Base-by-base conservation (phyloP, 495 filamentous ascomycete genomes). In the Mytilinidion resinicola region DNA sequence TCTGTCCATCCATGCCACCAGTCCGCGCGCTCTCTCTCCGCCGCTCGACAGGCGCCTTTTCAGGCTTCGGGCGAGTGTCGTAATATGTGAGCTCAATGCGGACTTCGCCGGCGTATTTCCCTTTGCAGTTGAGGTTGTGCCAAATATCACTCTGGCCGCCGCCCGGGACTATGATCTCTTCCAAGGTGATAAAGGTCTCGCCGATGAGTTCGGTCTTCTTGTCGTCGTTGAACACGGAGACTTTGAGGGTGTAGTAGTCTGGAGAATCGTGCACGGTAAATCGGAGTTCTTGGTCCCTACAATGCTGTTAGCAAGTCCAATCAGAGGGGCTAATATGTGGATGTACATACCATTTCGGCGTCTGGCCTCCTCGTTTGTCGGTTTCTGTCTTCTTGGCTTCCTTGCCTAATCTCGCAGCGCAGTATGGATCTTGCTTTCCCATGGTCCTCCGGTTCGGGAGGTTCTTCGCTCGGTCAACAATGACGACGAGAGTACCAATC, bases 361-460 rank as follows among this genome's bases (percentile, higher is more conserved):
- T 97, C 74, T 99, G 93, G 43, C 93, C 93, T 57, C 93, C 93
- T 67, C 93, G 79, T 59, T 90, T 83, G 74, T 99, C 95, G 6
- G 91, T 96, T 30, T 88, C 88, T 1, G 93, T 99, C 75, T 96
- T 96, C 79, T 95, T 96, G 15, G 92, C 95, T 73, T 97, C 92
- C 71, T 99, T 99, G 9, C 92, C 93, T 34, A 99, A 73, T 44
- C 93, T 80, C 37, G 89, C 90, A 47, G 95, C 92, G 73, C 91
- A 96, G 69, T 96, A 99, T 7, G 95, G 91, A 70, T 96, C 90
- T 74, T 99, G 93, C 75, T 99, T 99, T 54, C 95, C 92, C 79
- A 97, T 95, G 2, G 90, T 90, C 77, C 92, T 92, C 59, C 90
- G 77, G 72, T 97, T 99, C 41, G 95, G 93, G 54, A 99, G 77